Evolutionary conservation across 306 rosid genomes (phyloP), one percentile per base, ranked within the genome.

Genomic region (Casuarina equisetifolia): DNA sequence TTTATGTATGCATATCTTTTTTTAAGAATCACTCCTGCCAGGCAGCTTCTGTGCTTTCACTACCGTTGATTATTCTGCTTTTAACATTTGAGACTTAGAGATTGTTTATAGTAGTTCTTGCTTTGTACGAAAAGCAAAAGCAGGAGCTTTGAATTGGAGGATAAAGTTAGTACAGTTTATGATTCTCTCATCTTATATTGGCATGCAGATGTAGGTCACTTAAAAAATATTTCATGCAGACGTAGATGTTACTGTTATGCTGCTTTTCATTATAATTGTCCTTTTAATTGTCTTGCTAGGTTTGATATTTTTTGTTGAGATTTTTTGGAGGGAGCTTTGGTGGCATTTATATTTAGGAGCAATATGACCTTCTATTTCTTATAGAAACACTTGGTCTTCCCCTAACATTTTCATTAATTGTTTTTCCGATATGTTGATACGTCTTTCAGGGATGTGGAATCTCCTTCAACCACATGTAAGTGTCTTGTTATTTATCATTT

Each of bases 391-490:
- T 40, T 66, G 40, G 39, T 63, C 50, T 9, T 39, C 58, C 51
- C 13, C n/a, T 20, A 40, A n/a, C 13, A 20, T 67, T 67, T 9
- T 25, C 53, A 32, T 36, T 68, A 20, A 7, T 66, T 42, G 5
- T 17, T 67, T 61, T 15, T 49, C 42, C 66, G 43, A 66, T 52
- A 40, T 40, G 45, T 51, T 38, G 51, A 76, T 49, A 13, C 64
- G 4, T 51, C 58, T 35, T 76, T 76, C 70, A 77, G 81, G 74
- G 81, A 77, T 69, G 70, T 54, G 46, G 81, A 77, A 55, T 77
- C 74, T 53, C 58, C 81, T 13, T 45, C 69, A 5, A 77, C 55
- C 15, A 15, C 75, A 8, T 77, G 81, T 77, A 69, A 77, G 81
- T 76, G 53, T 57, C 25, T 6, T 16, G 25, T 20, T 70, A 35